These are phyloP conservation scores for Aspergillus quadricinctus DNA, from an alignment of 2,329 filamentous ascomycete genomes.

Conservation along the genomic window DNA sequence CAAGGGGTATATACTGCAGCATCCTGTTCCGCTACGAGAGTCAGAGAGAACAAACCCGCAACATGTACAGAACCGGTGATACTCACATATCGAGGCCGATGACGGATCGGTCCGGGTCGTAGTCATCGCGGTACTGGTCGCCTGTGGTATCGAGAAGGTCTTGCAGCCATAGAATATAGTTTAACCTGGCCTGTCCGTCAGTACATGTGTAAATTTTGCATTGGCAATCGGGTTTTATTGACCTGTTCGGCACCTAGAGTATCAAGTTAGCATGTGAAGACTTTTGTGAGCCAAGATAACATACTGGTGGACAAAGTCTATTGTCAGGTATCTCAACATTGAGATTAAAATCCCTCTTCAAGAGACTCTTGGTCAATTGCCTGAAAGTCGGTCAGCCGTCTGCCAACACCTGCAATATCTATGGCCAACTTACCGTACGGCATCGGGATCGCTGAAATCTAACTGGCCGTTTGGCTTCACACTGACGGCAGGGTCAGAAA, in stretches of 20 bases:
- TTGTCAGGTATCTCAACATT: slow-evolving; percentile 67
- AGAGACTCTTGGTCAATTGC: slow-evolving; percentile 70
- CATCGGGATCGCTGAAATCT: slow-evolving; percentile 73
- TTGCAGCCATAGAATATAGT: slow-evolving; percentile 89
- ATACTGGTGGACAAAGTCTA: slow-evolving; percentile 79
- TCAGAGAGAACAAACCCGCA: slow-evolving; percentile 8
- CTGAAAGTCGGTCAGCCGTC: slow-evolving; percentile 29
- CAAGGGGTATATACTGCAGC: slow-evolving; percentile 86
- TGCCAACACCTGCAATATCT: background rate
- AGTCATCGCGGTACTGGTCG: slow-evolving; percentile 44
- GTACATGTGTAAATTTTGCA: background rate
- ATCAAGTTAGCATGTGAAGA: slow-evolving; percentile 2
- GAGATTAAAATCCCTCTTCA: slow-evolving; percentile 71
- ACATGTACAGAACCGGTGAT: slow-evolving; percentile 1
- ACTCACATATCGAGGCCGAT: slow-evolving; percentile 69
- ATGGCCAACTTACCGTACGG: slow-evolving; percentile 59
- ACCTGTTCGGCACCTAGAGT: slow-evolving; percentile 45
- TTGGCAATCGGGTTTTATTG: background rate
- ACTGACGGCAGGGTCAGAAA: slow-evolving; percentile 28
- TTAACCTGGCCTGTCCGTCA: slow-evolving; percentile 57
- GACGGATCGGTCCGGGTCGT: slow-evolving; percentile 53
- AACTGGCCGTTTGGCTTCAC: slow-evolving; percentile 57
- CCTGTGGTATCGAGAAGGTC: slow-evolving; percentile 68
- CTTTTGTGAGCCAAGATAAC: slow-evolving; percentile 11
- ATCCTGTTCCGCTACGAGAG: slow-evolving; percentile 66